Evolutionary conservation across 495 filamentous ascomycete genomes (phyloP).

Genomic region (Neurospora sp.): DNA sequence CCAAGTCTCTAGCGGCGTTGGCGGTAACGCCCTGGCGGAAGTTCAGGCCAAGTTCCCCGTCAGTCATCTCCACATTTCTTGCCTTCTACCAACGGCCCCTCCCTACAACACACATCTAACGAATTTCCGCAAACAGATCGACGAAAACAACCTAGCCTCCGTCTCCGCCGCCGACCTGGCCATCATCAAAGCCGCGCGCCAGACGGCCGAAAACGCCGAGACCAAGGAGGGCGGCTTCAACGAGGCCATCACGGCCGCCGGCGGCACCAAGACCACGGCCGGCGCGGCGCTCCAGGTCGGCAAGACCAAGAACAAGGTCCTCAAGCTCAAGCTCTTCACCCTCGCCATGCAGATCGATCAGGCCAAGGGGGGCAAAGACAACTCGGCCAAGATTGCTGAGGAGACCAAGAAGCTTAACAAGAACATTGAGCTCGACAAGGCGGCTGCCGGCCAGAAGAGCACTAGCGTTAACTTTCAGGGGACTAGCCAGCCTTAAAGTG

Average conservation of each 20-base stretch:
- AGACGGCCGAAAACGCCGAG: constrained; percentile 32
- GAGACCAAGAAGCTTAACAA: constrained; percentile 36
- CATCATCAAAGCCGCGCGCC: constrained; percentile 30
- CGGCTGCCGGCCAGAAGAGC: constrained; percentile 24
- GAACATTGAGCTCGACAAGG: constrained; percentile 32
- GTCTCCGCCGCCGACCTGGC: constrained; percentile 26
- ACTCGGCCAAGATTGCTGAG: constrained; percentile 21
- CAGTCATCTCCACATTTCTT: neutral
- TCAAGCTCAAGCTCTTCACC: constrained; percentile 37
- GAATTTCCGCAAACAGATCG: constrained; percentile 16
- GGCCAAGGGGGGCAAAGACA: constrained; percentile 26
- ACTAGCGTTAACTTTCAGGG: constrained; percentile 22
- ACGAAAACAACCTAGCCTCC: constrained; percentile 24
- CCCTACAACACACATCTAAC: neutral
- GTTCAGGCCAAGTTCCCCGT: constrained; percentile 36
- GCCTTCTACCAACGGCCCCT: neutral
- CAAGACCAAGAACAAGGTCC: constrained; percentile 48
- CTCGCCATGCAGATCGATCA: constrained; percentile 23
- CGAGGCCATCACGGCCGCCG: constrained; percentile 30
- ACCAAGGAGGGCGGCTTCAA: constrained; percentile 30
- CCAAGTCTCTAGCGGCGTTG: constrained; percentile 31
- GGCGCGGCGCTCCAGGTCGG: constrained; percentile 35
- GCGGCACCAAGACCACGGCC: constrained; percentile 17
- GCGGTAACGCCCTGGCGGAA: constrained; percentile 33
- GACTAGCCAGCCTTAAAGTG: neutral